Evolutionary conservation across 441 rosid species (phyloP).

Genomic region (Arabidopsis lyrata): DNA sequence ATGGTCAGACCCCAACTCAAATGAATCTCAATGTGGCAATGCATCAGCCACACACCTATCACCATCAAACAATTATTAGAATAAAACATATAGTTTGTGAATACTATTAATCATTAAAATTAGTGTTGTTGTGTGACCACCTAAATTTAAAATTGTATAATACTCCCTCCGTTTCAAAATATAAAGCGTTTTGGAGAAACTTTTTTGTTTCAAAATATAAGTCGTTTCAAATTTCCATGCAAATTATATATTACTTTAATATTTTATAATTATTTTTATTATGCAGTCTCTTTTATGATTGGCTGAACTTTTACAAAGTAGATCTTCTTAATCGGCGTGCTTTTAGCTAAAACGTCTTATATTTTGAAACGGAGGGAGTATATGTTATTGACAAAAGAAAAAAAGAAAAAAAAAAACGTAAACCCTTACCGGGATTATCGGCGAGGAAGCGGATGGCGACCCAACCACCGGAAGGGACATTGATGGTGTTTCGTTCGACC

Average conservation of each 20-base stretch:
- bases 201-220: too few species aligned
- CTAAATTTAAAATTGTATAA: background rate
- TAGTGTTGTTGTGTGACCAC: background rate
- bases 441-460: conserved; percentile 60
- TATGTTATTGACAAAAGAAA: background rate
- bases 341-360: too few species aligned
- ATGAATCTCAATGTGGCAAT: conserved; percentile 81
- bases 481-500: conserved; percentile 63
- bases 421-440: conserved; percentile 64
- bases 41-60: conserved; percentile 87
- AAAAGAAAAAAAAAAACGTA: background rate
- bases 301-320: too few species aligned
- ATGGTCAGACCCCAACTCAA: conserved; percentile 75
- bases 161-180: too few species aligned
- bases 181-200: too few species aligned
- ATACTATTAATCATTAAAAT: background rate
- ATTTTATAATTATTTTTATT: too few species aligned
- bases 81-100: background rate
- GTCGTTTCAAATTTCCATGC: too few species aligned
- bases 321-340: too few species aligned
- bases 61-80: conserved; percentile 25
- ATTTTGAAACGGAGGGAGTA: background rate
- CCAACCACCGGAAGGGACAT: conserved; percentile 76
- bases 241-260: too few species aligned
- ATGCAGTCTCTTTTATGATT: too few species aligned